Evolutionary conservation across 129 eudicot species (phyloP), one percentile per base, ranked within the genome.

Genomic region (Lactuca sativa): DNA sequence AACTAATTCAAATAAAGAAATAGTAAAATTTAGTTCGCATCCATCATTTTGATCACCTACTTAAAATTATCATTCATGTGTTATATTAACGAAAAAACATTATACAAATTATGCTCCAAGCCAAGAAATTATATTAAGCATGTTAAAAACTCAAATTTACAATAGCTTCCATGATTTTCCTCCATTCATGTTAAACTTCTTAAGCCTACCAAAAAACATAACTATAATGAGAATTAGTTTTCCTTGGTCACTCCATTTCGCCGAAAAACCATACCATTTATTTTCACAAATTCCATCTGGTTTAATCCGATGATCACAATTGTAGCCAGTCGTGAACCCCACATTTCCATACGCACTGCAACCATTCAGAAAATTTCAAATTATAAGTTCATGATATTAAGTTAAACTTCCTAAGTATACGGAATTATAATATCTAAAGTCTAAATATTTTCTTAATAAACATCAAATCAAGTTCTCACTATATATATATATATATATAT

Each of bases 331-430:
- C 13, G 97, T 58, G 75, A 86, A 92, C 32, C 97, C 97, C 43
- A 92, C 97, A 34, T 86, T 88, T 57, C 97, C 97, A 72, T 92
- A 88, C 38, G 96, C 91, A 70, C 97, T 88, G 89, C 78, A 75
- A 64, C 30, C 31, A 12, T 4, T 55, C 31, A 11, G 0, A 74
- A 40, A 33, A 4, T 41, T 8, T 14, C 9, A 66, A 41, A 59
- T 31, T 43, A 7, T 43, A 56, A 38, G 41, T 33, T 70, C 36
- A 31, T 25, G 30, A 25, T 25, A 25, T 25, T 25, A 25, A 25
- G 30, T 25, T 25, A 25, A 1, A 25, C 30, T 25, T 25, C 1
- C 30, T n/a, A 25, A 25, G 30, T 25, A 25, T 25, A 25, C 1
- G 30, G 30, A 25, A 25, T 25, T 25, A 25, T 2, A 25, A 25